These are phyloP conservation scores for Nigrospora oryzae DNA, from an alignment of 2,329 filamentous ascomycete genomes.

Conservation along the genomic window DNA sequence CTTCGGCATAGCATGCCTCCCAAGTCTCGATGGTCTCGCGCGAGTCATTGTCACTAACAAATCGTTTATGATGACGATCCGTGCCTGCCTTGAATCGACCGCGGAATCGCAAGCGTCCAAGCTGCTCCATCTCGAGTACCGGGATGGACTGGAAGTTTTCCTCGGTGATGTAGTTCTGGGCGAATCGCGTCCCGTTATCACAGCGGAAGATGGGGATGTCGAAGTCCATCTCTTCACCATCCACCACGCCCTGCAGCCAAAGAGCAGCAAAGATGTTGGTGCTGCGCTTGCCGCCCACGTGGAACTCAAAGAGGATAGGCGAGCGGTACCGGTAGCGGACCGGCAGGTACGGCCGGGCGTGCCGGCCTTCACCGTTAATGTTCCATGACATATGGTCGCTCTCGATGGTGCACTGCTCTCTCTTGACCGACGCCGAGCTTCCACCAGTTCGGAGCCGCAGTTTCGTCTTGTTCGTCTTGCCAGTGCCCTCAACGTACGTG, in stretches of 20 bases:
- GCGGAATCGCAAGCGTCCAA: slow-evolving; percentile 74
- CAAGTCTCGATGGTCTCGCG: slow-evolving; percentile 92
- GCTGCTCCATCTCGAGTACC: slow-evolving; percentile 67
- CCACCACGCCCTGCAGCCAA: slow-evolving; percentile 79
- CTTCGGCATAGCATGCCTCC: slow-evolving; percentile 86
- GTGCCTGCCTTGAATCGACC: slow-evolving; percentile 84
- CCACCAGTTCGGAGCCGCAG: slow-evolving; percentile 78
- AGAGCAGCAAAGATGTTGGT: slow-evolving; percentile 69
- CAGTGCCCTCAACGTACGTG: slow-evolving; percentile 32
- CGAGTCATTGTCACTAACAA: slow-evolving; percentile 78
- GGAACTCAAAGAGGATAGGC: slow-evolving; percentile 83
- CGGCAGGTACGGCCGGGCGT: slow-evolving; percentile 59
- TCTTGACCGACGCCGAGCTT: slow-evolving; percentile 62
- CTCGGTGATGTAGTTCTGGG: slow-evolving; percentile 87
- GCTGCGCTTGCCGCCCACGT: slow-evolving; percentile 58
- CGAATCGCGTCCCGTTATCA: slow-evolving; percentile 63
- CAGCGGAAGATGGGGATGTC: slow-evolving; percentile 90
- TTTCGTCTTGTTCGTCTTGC: slow-evolving; percentile 52
- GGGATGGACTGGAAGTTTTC: slow-evolving; percentile 62
- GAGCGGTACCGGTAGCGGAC: slow-evolving; percentile 87
- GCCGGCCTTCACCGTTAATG: slow-evolving; percentile 31
- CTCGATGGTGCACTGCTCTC: slow-evolving; percentile 53
- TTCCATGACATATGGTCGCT: slow-evolving; percentile 43
- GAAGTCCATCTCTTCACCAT: slow-evolving; percentile 69
- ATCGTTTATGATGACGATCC: slow-evolving; percentile 74